A percentile compares a stretch with the other conserved stretches of the same genome.
phyloP scores from a whole-genome alignment of 2,329 filamentous ascomycete genomes.

The Sclerotinia spermophila region DNA sequence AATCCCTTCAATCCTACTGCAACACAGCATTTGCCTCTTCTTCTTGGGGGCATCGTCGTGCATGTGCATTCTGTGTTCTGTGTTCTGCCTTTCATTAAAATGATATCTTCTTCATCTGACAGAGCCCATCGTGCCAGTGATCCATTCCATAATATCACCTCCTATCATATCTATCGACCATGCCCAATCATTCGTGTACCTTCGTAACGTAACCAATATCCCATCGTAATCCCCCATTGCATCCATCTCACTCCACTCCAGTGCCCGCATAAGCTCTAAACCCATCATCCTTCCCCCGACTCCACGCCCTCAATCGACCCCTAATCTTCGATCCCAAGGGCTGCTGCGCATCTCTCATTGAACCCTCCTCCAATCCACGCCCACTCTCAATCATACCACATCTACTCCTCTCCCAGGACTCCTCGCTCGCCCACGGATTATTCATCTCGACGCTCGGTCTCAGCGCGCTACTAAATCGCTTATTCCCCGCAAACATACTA shows the following conservation, averaged over 20 bases:
- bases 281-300: background rate
- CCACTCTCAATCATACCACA: background rate
- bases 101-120: background rate
- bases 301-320: constrained; percentile 17
- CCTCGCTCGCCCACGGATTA: background rate
- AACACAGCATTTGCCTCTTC: constrained; percentile 4
- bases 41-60: background rate
- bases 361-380: background rate
- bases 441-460: background rate
- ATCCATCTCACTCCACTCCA: background rate
- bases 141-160: background rate
- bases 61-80: background rate
- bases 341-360: background rate
- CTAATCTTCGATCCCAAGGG: constrained; percentile 13
- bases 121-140: background rate
- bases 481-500: background rate
- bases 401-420: background rate
- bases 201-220: background rate
- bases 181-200: background rate
- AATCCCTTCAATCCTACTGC: background rate
- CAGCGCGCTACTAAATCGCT: background rate
- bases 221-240: background rate
- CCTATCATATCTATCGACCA: background rate
- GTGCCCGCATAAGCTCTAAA: background rate
- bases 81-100: background rate